phyloP scores from a whole-genome alignment of 352 stramenopile genomes.

The Pythium graminicola region DNA sequence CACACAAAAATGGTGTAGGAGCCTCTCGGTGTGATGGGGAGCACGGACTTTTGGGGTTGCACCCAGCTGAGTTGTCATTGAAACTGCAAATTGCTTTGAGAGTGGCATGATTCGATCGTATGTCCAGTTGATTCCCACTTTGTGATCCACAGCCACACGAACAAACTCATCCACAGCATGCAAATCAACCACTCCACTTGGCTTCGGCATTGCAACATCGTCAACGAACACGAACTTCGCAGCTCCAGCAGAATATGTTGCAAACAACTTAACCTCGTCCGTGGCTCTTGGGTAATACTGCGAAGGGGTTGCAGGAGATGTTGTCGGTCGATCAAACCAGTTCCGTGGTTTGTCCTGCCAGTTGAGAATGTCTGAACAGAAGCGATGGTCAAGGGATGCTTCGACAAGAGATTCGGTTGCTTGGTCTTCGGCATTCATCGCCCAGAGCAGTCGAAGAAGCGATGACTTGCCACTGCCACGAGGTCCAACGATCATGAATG shows the following conservation, averaged over 20 bases:
- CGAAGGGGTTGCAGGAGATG: background rate
- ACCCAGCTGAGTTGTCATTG: conserved; percentile 24
- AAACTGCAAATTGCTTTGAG: conserved; percentile 34
- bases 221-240: conserved; percentile 49
- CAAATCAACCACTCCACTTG: background rate
- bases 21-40: conserved; percentile 11
- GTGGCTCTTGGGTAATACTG: conserved; percentile 17
- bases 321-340: conserved; percentile 32
- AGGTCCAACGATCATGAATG: conserved; percentile 41
- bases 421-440: conserved; percentile 34
- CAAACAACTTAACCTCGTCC: conserved; percentile 41
- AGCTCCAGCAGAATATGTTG: conserved; percentile 14
- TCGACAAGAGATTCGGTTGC: conserved; percentile 38
- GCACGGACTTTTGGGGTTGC: background rate
- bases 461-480: conserved; percentile 48
- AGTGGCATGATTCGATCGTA: conserved; percentile 23
- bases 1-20: conserved; percentile 47
- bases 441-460: conserved; percentile 32
- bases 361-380: conserved; percentile 34
- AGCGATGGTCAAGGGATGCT: conserved; percentile 36
- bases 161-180: conserved; percentile 33
- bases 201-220: conserved; percentile 25
- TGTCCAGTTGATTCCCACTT: conserved; percentile 30
- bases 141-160: conserved; percentile 43
- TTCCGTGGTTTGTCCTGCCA: conserved; percentile 36